phyloP scores from a whole-genome alignment of 805 yeast genomes.

The Zygotorulaspora chibaensis region DNA sequence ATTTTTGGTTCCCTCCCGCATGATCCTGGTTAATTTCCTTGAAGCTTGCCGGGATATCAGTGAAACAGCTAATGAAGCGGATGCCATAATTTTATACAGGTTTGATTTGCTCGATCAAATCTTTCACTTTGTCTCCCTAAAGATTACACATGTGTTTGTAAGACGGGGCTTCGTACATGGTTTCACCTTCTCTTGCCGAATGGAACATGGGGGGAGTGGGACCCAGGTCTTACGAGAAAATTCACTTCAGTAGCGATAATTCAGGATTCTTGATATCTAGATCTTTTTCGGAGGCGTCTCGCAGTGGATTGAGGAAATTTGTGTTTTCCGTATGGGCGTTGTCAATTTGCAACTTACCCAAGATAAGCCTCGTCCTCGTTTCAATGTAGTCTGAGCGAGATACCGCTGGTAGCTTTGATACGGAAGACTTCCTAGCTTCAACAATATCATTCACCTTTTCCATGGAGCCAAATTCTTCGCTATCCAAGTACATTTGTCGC shows the following conservation, averaged over 20 bases:
- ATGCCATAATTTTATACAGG: no score
- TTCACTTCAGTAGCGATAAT: not conserved
- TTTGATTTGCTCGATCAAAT: no score
- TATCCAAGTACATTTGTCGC: constrained; percentile 24
- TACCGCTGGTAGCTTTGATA: not conserved
- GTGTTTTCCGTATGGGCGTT: not conserved
- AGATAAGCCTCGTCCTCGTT: constrained; percentile 5
- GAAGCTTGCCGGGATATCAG: no score
- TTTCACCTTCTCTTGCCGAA: not conserved
- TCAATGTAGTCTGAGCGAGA: constrained; percentile 11
- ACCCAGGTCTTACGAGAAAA: not conserved
- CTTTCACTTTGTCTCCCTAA: no score
- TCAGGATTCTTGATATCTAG: constrained; percentile 5
- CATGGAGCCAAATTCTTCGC: constrained; percentile 26
- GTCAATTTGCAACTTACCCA: not conserved
- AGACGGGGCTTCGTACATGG: not conserved
- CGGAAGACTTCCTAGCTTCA: not conserved
- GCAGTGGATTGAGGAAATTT: not conserved
- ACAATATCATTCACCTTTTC: constrained; percentile 17
- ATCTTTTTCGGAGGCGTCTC: not conserved
- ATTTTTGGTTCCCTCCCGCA: no score
- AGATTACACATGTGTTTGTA: no score
- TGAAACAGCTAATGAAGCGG: no score
- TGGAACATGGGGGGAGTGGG: not conserved
- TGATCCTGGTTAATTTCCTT: no score